Conservation (phyloP, 495 filamentous ascomycete species). For the Thermothielavioides terrestris region DNA sequence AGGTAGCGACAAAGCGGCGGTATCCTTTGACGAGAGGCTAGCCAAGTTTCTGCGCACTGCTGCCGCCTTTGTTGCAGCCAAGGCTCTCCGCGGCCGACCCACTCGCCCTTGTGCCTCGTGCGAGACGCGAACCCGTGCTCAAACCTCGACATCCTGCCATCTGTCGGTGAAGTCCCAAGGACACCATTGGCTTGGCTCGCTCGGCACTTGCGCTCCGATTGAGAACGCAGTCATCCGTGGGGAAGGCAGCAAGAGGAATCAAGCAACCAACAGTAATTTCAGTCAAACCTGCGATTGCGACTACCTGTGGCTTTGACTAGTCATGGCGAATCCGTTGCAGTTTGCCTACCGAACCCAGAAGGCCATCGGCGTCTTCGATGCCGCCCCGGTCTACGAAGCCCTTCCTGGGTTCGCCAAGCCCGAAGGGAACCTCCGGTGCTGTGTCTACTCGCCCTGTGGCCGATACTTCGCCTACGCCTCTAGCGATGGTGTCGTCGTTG, state of each 20-base stretch:
- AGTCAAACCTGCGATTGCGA: slow-evolving; percentile 21
- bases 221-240: background rate
- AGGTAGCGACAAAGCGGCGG: background rate
- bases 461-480: slow-evolving; percentile 94
- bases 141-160: background rate
- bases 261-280: slow-evolving; percentile 11
- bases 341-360: slow-evolving; percentile 94
- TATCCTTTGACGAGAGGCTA: background rate
- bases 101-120: background rate
- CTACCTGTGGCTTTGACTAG: slow-evolving; percentile 69
- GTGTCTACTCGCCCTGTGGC: slow-evolving; percentile 87
- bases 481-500: slow-evolving; percentile 73
- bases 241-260: slow-evolving; percentile 14
- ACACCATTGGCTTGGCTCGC: slow-evolving; percentile 1
- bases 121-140: too few species aligned
- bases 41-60: background rate
- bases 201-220: background rate
- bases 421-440: slow-evolving; percentile 89
- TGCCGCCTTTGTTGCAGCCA: too few species aligned
- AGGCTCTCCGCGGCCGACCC: too few species aligned
- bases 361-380: slow-evolving; percentile 87
- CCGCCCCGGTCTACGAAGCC: slow-evolving; percentile 75
- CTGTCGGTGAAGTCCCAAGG: too few species aligned
- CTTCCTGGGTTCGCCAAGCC: slow-evolving; percentile 81
- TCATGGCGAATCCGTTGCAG: slow-evolving; percentile 85